Base-by-base conservation (phyloP, 2,329 filamentous ascomycete species). In the Stagonosporopsis rhizophila region DNA sequence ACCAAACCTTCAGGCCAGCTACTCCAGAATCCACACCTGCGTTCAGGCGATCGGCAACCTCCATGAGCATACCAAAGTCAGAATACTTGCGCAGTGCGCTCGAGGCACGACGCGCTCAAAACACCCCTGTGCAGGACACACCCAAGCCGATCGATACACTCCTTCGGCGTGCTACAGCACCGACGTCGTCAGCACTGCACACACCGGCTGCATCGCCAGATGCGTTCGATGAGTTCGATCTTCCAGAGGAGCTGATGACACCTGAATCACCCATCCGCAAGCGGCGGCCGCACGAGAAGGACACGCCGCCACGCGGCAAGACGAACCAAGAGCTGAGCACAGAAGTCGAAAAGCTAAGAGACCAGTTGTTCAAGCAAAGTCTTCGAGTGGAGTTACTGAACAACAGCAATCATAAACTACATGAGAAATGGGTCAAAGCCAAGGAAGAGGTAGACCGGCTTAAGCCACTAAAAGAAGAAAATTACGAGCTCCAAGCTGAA, bases 71-170 rank as follows among this genome's bases (percentile, higher is more conserved):
- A 27, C 72, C 73, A n/a, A 73, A 70, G 47, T 71, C 69, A 6
- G 71, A 75, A 45, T 71, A 66, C 49, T 58, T 76, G 46, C 68
- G 71, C 32, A 62, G 68, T 59, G 72, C 70, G 15, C 64, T 76
- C 6, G 60, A 75, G n/a, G 71, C 67, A 6, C 64, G 66, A 25
- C 61, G 71, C 49, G 69, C 69, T 6, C 67, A 72, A 28, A 46
- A 60, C 4, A 60, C 68, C 7, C 58, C 66, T 11, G 28, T 51
- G 15, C 46, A 60, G 11, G 35, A 50, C 35, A 34, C 53, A 25
- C 32, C 55, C 9, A 44, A 53, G 14, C 41, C 27, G 19, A 28
- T 51, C 23, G 38, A 52, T 6, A 25, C 19, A n/a, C 38, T 46
- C 30, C 30, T 37, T 44, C 37, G 32, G 8, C 44, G 42, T 17